phyloP scores from a whole-genome alignment of 169 alveolate genomes.

The Pseudocohnilembus persalinus region DNA sequence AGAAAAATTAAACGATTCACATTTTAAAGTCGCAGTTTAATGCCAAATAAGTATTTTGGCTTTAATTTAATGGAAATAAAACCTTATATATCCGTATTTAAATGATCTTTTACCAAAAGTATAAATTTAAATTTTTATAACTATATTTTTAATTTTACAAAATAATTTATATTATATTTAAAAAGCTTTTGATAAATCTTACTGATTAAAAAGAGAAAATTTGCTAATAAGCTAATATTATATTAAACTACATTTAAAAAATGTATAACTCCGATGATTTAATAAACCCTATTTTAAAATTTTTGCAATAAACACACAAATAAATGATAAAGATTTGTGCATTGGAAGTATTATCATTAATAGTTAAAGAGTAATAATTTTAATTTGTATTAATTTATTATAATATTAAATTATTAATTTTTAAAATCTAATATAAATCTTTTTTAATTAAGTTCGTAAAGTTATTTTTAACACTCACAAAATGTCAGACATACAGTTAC shows the following conservation, averaged over 20 bases:
- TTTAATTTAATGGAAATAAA: neutral
- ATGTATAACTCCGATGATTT: neutral
- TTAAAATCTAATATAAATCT: constrained; percentile 3
- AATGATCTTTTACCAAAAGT: neutral
- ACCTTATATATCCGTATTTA: neutral
- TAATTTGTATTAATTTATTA: neutral
- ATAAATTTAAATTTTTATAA: neutral
- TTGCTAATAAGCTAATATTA: constrained; percentile 12
- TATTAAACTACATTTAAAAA: neutral
- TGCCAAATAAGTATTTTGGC: constrained; percentile 12
- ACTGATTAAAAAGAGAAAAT: constrained; percentile 9
- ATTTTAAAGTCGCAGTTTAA: constrained; percentile 5
- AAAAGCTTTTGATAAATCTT: constrained; percentile 7
- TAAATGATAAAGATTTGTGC: constrained; percentile 6
- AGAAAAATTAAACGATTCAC: constrained; percentile 9
- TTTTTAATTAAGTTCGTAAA: constrained; percentile 3
- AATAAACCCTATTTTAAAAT: constrained; percentile 14
- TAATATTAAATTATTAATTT: neutral
- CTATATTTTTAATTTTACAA: neutral
- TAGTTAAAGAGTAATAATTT: constrained; percentile 7
- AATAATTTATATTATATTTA: neutral
- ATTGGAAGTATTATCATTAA: constrained; percentile 16
- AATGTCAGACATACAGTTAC: constrained; percentile 9
- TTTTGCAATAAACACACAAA: constrained; percentile 12
- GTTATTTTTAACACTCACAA: neutral